Percentiles rank a stretch among this genome's conserved stretches.
phyloP scores from a whole-genome alignment of 306 rosid genomes.

The Gleditsia sinensis region DNA sequence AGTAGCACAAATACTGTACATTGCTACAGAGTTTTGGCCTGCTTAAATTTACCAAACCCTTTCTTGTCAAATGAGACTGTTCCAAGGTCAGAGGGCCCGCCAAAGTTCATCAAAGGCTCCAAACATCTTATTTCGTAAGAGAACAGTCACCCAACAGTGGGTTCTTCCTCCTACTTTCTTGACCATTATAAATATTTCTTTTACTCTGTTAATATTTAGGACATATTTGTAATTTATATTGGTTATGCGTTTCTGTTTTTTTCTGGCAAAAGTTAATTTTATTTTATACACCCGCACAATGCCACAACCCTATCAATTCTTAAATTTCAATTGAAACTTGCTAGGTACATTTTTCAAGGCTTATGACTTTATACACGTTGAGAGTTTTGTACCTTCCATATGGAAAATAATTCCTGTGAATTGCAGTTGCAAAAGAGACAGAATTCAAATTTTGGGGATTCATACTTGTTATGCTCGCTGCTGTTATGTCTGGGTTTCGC shows the following conservation, averaged over 20 bases:
- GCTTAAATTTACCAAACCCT: background rate
- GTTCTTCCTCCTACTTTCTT: constrained; percentile 15
- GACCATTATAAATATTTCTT: constrained; percentile 8
- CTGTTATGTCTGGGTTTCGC: constrained; percentile 98
- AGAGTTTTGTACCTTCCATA: constrained; percentile 31
- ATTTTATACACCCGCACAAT: background rate
- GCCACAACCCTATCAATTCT: background rate
- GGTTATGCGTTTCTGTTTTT: background rate
- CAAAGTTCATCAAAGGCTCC: no score
- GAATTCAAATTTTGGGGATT: constrained; percentile 90
- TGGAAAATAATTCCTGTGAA: constrained; percentile 30
- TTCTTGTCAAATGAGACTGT: background rate
- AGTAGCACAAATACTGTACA: background rate
- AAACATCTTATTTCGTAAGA: no score
- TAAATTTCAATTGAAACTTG: constrained; percentile 10
- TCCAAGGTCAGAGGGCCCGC: background rate
- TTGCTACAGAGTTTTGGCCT: background rate
- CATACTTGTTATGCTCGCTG: constrained; percentile 94
- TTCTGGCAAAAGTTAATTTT: background rate
- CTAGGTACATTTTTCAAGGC: background rate
- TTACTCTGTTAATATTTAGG: background rate
- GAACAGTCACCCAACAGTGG: no score
- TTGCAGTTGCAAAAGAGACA: constrained; percentile 84
- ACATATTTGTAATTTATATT: constrained; percentile 10
- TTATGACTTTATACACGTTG: background rate